Evolutionary conservation across 192 early-diverging fungal genomes (phyloP).

Genomic region (Backusella westeae): DNA sequence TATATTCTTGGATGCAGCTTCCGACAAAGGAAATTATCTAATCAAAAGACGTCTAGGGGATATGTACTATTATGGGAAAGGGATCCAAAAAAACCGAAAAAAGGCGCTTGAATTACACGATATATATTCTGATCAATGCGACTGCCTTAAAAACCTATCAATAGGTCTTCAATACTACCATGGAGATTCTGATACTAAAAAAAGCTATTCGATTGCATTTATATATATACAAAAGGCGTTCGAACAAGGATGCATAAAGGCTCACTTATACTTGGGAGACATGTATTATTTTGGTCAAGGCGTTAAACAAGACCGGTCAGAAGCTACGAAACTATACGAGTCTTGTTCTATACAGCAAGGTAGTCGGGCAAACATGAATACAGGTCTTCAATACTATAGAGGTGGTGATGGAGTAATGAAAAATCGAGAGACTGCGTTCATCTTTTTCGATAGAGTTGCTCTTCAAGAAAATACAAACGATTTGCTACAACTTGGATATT

Average conservation of each 20-base stretch:
- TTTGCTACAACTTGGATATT: background rate
- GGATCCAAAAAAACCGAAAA: background rate
- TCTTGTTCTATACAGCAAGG: background rate
- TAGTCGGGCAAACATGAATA: background rate
- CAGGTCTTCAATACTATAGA: background rate
- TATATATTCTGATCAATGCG: background rate
- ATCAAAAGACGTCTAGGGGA: background rate
- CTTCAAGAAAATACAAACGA: background rate
- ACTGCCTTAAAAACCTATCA: background rate
- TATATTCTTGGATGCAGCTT: background rate
- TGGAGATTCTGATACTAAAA: background rate
- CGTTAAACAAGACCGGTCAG: background rate
- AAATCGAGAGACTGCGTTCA: background rate
- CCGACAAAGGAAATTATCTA: background rate
- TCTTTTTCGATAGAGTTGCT: background rate
- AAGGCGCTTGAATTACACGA: background rate
- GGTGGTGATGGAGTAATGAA: background rate
- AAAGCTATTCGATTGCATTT: background rate
- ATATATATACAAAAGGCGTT: background rate
- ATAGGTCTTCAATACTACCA: background rate
- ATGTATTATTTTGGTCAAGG: background rate
- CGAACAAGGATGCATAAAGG: background rate
- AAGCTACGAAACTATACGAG: background rate
- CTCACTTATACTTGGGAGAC: background rate
- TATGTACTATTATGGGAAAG: background rate